A percentile compares a stretch with the other conserved stretches of the same genome.
These are phyloP conservation scores for Aspergillus clavatus DNA, from an alignment of 2,329 filamentous ascomycete species.

Conservation along the genomic window DNA sequence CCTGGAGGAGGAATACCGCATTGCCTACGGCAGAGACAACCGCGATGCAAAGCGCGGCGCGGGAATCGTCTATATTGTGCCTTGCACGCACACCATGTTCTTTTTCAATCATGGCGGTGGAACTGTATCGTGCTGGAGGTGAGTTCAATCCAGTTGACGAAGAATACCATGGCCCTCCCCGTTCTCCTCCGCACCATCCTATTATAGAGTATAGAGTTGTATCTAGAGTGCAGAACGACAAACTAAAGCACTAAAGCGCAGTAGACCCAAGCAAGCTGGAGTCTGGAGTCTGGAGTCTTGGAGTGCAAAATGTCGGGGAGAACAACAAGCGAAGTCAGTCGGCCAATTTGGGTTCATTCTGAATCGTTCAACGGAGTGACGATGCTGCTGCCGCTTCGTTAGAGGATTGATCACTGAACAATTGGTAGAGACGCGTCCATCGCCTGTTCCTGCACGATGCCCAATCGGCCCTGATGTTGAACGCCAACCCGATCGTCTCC, in stretches of 20 bases:
- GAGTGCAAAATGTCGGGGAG: no score
- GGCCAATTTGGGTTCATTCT: constrained; percentile 61
- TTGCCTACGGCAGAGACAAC: constrained; percentile 20
- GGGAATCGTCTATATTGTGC: constrained; percentile 45
- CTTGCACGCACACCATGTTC: constrained; percentile 46
- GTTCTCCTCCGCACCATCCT: constrained; percentile 22
- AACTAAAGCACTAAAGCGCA: no score
- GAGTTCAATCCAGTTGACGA: constrained; percentile 19
- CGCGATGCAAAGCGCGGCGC: constrained; percentile 7
- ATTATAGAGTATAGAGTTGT: no score
- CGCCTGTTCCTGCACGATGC: constrained; percentile 62
- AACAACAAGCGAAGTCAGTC: no score
- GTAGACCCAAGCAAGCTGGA: no score
- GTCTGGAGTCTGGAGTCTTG: no score
- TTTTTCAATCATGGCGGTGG: constrained; percentile 46
- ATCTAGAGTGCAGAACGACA: no score
- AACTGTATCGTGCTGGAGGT: constrained; percentile 51
- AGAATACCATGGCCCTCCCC: constrained; percentile 22
- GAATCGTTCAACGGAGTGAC: constrained; percentile 61
- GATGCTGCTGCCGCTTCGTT: neutral
- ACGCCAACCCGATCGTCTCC: constrained; percentile 61
- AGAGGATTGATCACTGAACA: no score
- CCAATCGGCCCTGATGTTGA: constrained; percentile 62
- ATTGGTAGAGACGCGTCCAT: constrained; percentile 50
- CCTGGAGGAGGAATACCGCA: constrained; percentile 21